Evolutionary conservation across 805 yeast genomes (phyloP).

Genomic region (Metschnikowia cubensis): DNA sequence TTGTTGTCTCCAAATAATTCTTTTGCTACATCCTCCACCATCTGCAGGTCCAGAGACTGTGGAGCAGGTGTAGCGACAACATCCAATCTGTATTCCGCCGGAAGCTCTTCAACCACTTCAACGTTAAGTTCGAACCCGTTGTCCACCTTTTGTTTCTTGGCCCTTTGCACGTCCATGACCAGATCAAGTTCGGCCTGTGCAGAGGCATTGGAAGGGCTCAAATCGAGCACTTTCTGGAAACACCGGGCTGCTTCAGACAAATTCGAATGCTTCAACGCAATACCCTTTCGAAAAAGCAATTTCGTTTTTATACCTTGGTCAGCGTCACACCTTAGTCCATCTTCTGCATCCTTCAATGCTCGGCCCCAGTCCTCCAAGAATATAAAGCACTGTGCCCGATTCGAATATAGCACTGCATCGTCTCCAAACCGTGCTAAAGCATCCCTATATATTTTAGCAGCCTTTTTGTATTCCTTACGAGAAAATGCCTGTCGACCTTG

Average conservation of each 20-base stretch:
- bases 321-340: conserved; percentile 39
- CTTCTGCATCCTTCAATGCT: conserved; percentile 48
- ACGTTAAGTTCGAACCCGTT: conserved; percentile 26
- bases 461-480: conserved; percentile 41
- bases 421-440: conserved; percentile 49
- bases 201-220: conserved; percentile 40
- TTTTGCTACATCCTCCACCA: conserved; percentile 6
- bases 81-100: conserved; percentile 20
- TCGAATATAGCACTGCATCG: conserved; percentile 59
- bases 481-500: conserved; percentile 55
- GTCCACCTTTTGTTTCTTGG: conserved; percentile 12
- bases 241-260: conserved; percentile 22
- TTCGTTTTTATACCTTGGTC: conserved; percentile 39
- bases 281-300: conserved; percentile 48
- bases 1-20: conserved; percentile 11
- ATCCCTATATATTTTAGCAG: conserved; percentile 50
- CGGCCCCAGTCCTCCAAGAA: conserved; percentile 46
- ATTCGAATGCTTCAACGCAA: conserved; percentile 32
- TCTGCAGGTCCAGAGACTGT: background rate
- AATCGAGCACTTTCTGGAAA: conserved; percentile 33
- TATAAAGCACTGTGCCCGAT: conserved; percentile 62
- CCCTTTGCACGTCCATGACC: conserved; percentile 1
- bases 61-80: background rate
- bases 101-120: conserved; percentile 42
- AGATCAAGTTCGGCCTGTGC: conserved; percentile 35